A percentile compares a stretch with the other conserved stretches of the same genome.
phyloP scores from a whole-genome alignment of 2,329 filamentous ascomycete species.

The Helicocarpus griseus region DNA sequence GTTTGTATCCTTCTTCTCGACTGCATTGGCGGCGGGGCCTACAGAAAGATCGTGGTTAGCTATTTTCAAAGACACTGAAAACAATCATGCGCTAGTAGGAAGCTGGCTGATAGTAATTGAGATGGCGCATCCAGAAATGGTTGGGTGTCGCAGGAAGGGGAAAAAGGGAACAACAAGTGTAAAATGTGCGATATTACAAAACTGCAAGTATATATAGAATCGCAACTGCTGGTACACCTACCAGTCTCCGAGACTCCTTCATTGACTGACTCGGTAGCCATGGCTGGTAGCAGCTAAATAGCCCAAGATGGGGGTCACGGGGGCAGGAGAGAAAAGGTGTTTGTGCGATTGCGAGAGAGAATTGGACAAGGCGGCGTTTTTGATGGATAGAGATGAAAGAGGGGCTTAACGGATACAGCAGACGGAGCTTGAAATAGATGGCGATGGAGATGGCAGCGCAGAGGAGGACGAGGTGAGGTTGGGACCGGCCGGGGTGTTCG shows the following conservation, averaged over 20 bases:
- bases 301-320: neutral
- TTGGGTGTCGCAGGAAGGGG: neutral
- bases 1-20: neutral
- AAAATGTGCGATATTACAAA: neutral
- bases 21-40: neutral
- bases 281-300: neutral
- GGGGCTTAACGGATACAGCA: neutral
- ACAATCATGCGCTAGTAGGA: neutral
- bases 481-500: neutral
- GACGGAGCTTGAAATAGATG: neutral
- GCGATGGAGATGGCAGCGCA: neutral
- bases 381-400: neutral
- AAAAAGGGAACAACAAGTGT: neutral
- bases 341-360: neutral
- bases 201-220: neutral
- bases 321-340: neutral
- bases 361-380: neutral
- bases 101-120: neutral
- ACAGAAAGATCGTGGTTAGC: neutral
- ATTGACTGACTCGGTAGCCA: conserved; percentile 1
- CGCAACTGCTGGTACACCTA: neutral
- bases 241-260: neutral
- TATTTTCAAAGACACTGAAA: neutral
- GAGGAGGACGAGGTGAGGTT: neutral
- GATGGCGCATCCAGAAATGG: neutral